Evolutionary conservation across 768 basidiomycete genomes (phyloP), one percentile per base, ranked within the genome.

Genomic region (Phaeotremella fagi): DNA sequence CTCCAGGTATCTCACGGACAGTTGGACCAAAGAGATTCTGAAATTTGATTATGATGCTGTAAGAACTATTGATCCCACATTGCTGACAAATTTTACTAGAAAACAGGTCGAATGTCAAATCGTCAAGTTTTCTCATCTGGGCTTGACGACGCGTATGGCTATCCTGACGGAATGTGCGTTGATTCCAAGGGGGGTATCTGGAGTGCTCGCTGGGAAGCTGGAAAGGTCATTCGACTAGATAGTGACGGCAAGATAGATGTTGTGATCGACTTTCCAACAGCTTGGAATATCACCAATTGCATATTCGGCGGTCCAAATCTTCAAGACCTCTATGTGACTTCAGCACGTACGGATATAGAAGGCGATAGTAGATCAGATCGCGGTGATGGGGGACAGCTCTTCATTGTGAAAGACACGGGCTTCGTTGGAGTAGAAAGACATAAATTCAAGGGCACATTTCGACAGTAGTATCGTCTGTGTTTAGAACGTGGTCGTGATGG

Each of bases 231-330:
- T 26, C 48, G 54, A 6, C 48, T 55, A 3, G 42, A n/a, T 29
- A 18, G 15, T 23, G 18, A 55, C 31, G 63, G 63, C 16, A 35
- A 51, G 51, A 28, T 56, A 9, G 63, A 64, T 31, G 24, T 53
- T 2, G 50, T 61, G n/a, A 53, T 64, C 31, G 27, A 50, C 22
- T 37, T 64, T 16, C 63, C 63, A 16, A 52, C 52, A 33, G 64
- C 52, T 15, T 25, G 59, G 31, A 62, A 62, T 44, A 54, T 66
- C 24, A 66, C 64, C 18, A 59, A 48, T 31, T 66, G 61, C 48
- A 45, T 66, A 15, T 62, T 59, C 42, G 61, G 64, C 36, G 64
- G 64, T 62, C n/a, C n/a, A n/a, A n/a, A n/a, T n/a, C n/a, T n/a
- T n/a, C n/a, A n/a, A n/a, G n/a, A n/a, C n/a, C n/a, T n/a, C n/a